Evolutionary conservation across 139 green algal genomes (phyloP).

Genomic region (Ettlia oleoabundans): DNA sequence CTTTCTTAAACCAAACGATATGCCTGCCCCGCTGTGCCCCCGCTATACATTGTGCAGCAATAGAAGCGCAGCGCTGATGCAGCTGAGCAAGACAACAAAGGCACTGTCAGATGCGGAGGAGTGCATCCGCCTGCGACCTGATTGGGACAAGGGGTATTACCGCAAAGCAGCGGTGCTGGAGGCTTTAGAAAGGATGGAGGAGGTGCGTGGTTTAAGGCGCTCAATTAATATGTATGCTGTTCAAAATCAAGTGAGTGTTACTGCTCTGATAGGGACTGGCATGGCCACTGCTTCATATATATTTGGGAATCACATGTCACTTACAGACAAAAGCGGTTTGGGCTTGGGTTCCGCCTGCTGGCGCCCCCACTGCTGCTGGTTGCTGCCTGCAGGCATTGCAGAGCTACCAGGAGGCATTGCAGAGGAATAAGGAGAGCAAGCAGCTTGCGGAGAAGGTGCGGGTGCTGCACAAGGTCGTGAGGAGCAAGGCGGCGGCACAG

Average conservation of each 20-base stretch:
- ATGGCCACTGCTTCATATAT: not conserved
- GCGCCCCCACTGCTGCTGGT: not conserved
- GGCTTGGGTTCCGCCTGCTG: not conserved
- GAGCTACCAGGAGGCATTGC: constrained; percentile 43
- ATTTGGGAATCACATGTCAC: too few species aligned
- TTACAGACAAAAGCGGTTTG: too few species aligned
- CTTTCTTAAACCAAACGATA: too few species aligned
- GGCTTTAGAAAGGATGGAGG: constrained; percentile 20
- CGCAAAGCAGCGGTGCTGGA: constrained; percentile 51
- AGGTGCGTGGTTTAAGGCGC: too few species aligned
- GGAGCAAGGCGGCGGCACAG: not conserved
- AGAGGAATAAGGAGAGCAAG: constrained; percentile 33
- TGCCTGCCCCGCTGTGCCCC: too few species aligned
- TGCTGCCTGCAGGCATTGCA: constrained; percentile 45
- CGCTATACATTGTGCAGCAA: too few species aligned
- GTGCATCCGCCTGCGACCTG: constrained; percentile 76
- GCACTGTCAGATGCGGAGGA: constrained; percentile 86
- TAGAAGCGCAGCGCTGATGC: constrained; percentile 83
- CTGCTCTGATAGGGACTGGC: too few species aligned
- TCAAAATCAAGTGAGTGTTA: too few species aligned
- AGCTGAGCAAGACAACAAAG: constrained; percentile 92
- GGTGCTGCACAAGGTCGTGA: constrained; percentile 22
- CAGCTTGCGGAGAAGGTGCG: constrained; percentile 46
- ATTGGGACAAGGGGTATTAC: constrained; percentile 89
- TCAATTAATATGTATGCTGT: too few species aligned